Conservation (phyloP, 2,329 filamentous ascomycete species). For the Fusarium pilosicola region DNA sequence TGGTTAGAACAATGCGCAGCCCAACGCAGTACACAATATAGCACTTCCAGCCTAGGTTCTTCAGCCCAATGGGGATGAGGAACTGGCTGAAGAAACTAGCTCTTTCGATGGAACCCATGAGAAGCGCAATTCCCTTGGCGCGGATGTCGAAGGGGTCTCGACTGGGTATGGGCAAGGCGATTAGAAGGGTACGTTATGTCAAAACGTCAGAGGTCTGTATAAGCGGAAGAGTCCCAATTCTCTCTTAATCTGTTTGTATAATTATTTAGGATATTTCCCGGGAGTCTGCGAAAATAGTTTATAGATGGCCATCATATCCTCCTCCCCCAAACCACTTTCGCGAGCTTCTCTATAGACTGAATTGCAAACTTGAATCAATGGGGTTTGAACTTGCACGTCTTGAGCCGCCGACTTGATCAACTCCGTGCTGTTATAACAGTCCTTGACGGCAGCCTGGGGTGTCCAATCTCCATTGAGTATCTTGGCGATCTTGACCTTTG, state of each 20-base stretch:
- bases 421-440: neutral
- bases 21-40: neutral
- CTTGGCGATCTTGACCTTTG: neutral
- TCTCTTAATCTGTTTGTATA: accelerated
- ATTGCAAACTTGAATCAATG: neutral
- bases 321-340: neutral
- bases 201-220: too few relatives aligned
- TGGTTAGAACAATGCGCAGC: neutral
- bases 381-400: neutral
- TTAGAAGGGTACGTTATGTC: too few relatives aligned
- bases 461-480: neutral
- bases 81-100: neutral
- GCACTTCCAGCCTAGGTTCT: neutral
- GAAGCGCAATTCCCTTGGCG: neutral
- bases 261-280: neutral
- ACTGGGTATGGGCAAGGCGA: neutral
- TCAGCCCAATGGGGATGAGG: accelerated
- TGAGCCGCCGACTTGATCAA: neutral
- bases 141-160: neutral
- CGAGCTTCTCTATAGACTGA: neutral
- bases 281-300: neutral
- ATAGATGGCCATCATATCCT: neutral
- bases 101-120: neutral
- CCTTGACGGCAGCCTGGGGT: neutral
- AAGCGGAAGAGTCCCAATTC: accelerated